Evolutionary conservation across 2,329 filamentous ascomycete genomes (phyloP).

Genomic region (Nannizziopsis barbatae): DNA sequence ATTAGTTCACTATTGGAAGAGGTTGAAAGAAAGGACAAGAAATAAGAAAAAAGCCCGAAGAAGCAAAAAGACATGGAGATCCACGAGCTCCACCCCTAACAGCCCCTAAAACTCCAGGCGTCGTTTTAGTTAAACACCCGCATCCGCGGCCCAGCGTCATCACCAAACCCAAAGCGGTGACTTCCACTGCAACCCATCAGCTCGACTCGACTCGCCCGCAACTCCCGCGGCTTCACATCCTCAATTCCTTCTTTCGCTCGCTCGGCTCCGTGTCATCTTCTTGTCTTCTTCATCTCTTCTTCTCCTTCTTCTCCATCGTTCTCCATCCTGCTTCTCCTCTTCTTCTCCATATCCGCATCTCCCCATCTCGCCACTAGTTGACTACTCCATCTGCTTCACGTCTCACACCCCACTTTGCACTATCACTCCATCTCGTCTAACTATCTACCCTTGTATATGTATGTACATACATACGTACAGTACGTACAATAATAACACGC

Average conservation of each 20-base stretch:
- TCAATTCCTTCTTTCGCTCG: background rate
- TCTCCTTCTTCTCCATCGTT: background rate
- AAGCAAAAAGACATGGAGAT: background rate
- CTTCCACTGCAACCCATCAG: slow-evolving; percentile 1
- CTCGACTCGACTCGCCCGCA: too few species aligned
- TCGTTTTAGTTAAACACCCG: background rate
- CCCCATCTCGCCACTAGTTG: background rate
- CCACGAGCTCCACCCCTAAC: slow-evolving; percentile 1
- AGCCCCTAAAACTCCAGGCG: background rate
- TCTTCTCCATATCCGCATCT: background rate
- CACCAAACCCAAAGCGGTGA: background rate
- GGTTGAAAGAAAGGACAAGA: too few species aligned
- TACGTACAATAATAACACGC: too few species aligned
- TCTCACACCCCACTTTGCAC: too few species aligned
- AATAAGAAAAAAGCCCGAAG: background rate
- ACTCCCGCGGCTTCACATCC: background rate
- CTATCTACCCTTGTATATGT: too few species aligned
- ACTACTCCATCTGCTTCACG: too few species aligned
- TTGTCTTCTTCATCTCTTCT: background rate
- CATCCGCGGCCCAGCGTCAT: background rate
- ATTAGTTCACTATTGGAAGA: too few species aligned
- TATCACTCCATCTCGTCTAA: too few species aligned
- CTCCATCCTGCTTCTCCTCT: background rate
- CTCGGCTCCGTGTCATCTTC: background rate
- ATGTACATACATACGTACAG: too few species aligned